A percentile compares a stretch with the other conserved stretches of the same genome.
Conservation (phyloP, 768 basidiomycete species). For the Tephrocybe sp. region DNA sequence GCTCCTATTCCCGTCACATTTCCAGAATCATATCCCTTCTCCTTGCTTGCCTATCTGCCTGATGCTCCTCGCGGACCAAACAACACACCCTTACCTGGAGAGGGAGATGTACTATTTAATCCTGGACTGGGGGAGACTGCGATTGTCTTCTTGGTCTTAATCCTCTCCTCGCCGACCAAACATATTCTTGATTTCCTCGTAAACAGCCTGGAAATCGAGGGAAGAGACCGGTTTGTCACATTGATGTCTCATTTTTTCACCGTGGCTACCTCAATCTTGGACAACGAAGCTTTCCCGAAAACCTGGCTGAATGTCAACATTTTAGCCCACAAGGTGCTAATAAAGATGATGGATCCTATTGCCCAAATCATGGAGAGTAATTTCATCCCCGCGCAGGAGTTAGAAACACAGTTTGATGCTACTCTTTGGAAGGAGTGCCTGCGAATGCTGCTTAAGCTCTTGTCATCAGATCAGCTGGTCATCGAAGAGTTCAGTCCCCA, state of each 20-base stretch:
- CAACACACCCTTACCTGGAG: slow-evolving; percentile 37
- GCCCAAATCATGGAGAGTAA: slow-evolving; percentile 72
- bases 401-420: slow-evolving; percentile 66
- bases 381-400: slow-evolving; percentile 72
- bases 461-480: slow-evolving; percentile 87
- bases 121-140: slow-evolving; percentile 83
- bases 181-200: slow-evolving; percentile 79
- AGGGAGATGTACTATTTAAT: slow-evolving; percentile 58
- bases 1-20: slow-evolving; percentile 74
- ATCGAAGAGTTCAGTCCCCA: slow-evolving; percentile 96
- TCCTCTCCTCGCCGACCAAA: slow-evolving; percentile 76
- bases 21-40: slow-evolving; percentile 92
- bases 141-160: slow-evolving; percentile 76
- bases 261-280: slow-evolving; percentile 75
- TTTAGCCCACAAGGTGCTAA: slow-evolving; percentile 80
- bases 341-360: slow-evolving; percentile 86
- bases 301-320: slow-evolving; percentile 92
- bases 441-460: slow-evolving; percentile 75
- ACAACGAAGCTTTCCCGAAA: slow-evolving; percentile 84
- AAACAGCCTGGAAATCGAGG: slow-evolving; percentile 83
- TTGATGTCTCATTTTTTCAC: slow-evolving; percentile 79
- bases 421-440: slow-evolving; percentile 81
- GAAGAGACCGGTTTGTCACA: slow-evolving; percentile 69
- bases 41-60: slow-evolving; percentile 68
- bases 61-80: slow-evolving; percentile 44